Conservation (phyloP, 2,329 filamentous ascomycete genomes). For the Fusarium bulbicola region DNA sequence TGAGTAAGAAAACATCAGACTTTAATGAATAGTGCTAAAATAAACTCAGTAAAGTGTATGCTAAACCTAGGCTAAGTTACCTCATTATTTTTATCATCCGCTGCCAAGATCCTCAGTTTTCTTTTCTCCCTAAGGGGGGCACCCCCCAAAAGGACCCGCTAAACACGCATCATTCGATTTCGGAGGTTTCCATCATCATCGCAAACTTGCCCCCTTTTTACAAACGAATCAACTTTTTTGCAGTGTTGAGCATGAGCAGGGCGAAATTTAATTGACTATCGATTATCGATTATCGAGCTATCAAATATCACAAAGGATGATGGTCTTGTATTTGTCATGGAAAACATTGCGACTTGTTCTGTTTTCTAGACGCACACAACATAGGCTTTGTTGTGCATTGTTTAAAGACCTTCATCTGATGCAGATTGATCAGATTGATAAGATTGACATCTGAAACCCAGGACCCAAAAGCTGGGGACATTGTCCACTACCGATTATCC, state of each 20-base stretch:
- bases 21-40: not conserved
- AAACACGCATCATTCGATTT: slow-evolving; percentile 42
- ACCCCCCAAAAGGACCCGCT: slow-evolving; percentile 25
- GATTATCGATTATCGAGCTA: not conserved
- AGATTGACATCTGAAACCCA: slow-evolving; percentile 33
- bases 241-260: not conserved
- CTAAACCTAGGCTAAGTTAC: rapidly evolving
- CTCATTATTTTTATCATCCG: not conserved
- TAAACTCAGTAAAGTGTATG: rapidly evolving
- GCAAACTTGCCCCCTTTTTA: slow-evolving; percentile 19
- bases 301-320: too few relatives aligned
- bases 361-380: not conserved
- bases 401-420: slow-evolving; percentile 35
- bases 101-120: not conserved
- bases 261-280: not conserved
- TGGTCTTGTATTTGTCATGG: not conserved
- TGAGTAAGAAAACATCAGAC: not conserved
- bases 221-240: not conserved
- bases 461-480: slow-evolving; percentile 23
- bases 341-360: not conserved
- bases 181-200: slow-evolving; percentile 38
- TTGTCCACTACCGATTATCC: slow-evolving; percentile 17
- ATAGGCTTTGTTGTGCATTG: not conserved
- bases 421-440: slow-evolving; percentile 45
- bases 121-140: not conserved